These are phyloP conservation scores for Fusarium lyarnte DNA, from an alignment of 2,329 filamentous ascomycete species.

Conservation along the genomic window DNA sequence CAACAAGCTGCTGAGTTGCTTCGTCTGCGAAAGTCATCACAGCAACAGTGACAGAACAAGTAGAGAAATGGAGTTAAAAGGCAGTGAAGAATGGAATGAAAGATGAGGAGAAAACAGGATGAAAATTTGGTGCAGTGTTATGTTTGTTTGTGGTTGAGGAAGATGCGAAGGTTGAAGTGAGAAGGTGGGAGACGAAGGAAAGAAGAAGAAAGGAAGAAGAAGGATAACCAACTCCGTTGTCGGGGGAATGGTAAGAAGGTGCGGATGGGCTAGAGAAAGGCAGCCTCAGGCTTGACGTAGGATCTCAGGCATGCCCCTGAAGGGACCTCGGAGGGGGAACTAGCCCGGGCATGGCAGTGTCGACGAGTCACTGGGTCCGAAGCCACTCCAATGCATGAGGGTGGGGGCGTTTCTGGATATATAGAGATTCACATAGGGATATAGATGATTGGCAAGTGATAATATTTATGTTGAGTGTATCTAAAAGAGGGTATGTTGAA, in stretches of 20 bases:
- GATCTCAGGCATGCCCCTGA: neutral
- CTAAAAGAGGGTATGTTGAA: neutral
- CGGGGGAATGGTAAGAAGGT: neutral
- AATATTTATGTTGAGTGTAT: rapidly evolving
- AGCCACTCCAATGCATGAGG: neutral
- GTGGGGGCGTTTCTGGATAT: rapidly evolving
- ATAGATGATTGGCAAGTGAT: neutral
- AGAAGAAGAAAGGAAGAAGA: neutral
- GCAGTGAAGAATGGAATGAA: rapidly evolving
- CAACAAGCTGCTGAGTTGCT: neutral
- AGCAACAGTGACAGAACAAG: neutral
- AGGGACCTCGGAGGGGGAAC: neutral
- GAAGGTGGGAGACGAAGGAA: neutral
- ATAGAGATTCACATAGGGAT: rapidly evolving
- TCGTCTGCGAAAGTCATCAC: neutral
- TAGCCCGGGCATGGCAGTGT: neutral
- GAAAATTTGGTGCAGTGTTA: neutral
- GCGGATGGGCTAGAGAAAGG: neutral
- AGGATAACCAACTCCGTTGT: neutral
- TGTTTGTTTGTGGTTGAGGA: neutral
- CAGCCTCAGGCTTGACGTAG: neutral
- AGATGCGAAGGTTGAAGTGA: neutral
- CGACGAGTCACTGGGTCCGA: neutral
- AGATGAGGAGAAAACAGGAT: neutral
- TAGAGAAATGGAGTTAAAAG: rapidly evolving